Evolutionary conservation across 1,284 basidiomycete species (phyloP).

Genomic region (Cryptococcus maquisensis): DNA sequence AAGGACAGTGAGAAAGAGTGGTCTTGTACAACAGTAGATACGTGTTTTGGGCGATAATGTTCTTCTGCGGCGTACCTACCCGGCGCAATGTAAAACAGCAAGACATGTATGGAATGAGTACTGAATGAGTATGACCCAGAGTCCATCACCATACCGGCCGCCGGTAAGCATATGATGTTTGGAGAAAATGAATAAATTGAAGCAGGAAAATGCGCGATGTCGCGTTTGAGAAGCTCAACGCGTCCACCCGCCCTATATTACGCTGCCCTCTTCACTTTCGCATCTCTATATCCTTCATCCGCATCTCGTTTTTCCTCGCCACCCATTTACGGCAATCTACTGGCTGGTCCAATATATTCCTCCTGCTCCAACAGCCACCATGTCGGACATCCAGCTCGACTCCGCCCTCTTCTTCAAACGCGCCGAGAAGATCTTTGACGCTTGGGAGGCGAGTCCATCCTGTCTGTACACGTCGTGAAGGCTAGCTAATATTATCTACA

Average conservation of each 20-base stretch:
- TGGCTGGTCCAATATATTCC: too few species aligned
- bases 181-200: not conserved
- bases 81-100: too few species aligned
- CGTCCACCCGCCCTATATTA: not conserved
- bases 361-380: slow-evolving; percentile 13
- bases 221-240: not conserved
- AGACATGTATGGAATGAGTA: too few species aligned
- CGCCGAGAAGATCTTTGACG: slow-evolving; percentile 62
- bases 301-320: not conserved
- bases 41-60: too few species aligned
- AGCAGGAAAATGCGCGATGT: not conserved
- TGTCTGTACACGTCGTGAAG: not conserved
- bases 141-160: too few species aligned
- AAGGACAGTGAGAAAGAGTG: too few species aligned
- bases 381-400: slow-evolving; percentile 55
- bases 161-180: not conserved
- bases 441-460: slow-evolving; percentile 63
- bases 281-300: not conserved
- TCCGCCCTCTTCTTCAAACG: slow-evolving; percentile 60
- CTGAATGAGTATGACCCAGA: too few species aligned
- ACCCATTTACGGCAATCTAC: too few species aligned
- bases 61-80: too few species aligned
- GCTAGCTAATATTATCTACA: slow-evolving; percentile 55
- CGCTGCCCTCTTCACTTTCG: not conserved
- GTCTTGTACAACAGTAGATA: too few species aligned